These are phyloP conservation scores for Nicotiana sylvestris DNA, from an alignment of 257 asterid genomes.

Conservation along the genomic window DNA sequence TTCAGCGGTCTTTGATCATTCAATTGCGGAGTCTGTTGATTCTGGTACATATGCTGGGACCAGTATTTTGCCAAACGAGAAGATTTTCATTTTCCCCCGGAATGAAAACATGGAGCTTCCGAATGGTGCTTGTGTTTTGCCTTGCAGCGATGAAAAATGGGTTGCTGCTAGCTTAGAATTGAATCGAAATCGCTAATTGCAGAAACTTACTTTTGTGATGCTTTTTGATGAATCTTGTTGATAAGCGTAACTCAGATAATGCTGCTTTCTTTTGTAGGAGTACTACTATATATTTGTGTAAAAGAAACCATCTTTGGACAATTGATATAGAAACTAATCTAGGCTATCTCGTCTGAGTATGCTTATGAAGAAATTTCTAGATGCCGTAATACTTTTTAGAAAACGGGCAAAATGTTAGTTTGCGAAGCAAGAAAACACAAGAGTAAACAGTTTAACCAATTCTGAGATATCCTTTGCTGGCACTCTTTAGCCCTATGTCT, in stretches of 20 bases:
- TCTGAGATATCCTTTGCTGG: neutral
- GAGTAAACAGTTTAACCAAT: neutral
- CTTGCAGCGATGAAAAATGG: slow-evolving; percentile 44
- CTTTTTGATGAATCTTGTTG: neutral
- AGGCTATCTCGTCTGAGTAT: neutral
- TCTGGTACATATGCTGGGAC: slow-evolving; percentile 15
- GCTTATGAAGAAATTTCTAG: neutral
- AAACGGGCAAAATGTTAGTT: neutral
- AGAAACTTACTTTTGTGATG: neutral
- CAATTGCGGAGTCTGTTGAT: slow-evolving; percentile 11
- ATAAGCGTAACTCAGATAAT: neutral
- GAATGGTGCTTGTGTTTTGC: slow-evolving; percentile 28
- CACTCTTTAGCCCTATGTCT: neutral
- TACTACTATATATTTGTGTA: neutral
- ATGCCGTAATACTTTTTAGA: neutral
- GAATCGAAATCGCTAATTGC: neutral
- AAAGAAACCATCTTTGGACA: neutral
- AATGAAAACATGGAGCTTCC: slow-evolving; percentile 29
- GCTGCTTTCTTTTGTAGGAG: neutral
- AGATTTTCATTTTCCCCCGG: slow-evolving; percentile 38
- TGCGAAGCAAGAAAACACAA: neutral
- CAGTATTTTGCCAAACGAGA: neutral
- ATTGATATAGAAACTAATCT: neutral
- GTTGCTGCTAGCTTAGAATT: slow-evolving; percentile 29
- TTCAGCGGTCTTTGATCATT: slow-evolving; percentile 13